Percentiles rank a stretch among this genome's conserved stretches.
phyloP scores from a whole-genome alignment of 805 yeast species.

The Allodekkera sacchari region DNA sequence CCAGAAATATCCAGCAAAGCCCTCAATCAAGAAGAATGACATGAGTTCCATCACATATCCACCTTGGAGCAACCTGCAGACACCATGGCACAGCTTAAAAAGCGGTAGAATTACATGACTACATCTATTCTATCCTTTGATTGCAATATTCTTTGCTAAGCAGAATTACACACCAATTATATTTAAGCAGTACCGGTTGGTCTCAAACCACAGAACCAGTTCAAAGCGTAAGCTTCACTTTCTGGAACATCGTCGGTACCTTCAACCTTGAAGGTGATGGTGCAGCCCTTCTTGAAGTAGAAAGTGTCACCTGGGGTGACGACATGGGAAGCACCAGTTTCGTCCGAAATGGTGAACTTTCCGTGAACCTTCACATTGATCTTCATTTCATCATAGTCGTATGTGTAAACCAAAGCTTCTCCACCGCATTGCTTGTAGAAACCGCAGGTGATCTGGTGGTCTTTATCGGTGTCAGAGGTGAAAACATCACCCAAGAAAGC shows the following conservation, averaged over 20 bases:
- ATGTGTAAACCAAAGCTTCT: conserved; percentile 58
- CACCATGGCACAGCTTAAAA: too few relatives aligned
- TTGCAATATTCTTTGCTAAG: too few relatives aligned
- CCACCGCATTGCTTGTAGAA: conserved; percentile 65
- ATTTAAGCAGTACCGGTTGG: conserved; percentile 31
- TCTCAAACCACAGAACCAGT: conserved; percentile 55
- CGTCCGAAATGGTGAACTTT: conserved; percentile 53
- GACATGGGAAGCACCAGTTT: conserved; percentile 49
- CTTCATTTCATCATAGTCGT: conserved; percentile 64
- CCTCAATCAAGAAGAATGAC: too few relatives aligned
- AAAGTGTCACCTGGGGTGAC: conserved; percentile 61
- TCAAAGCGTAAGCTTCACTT: conserved; percentile 48
- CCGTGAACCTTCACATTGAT: conserved; percentile 62
- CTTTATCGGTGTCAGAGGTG: conserved; percentile 53
- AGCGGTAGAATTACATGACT: too few relatives aligned
- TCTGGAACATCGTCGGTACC: conserved; percentile 27
- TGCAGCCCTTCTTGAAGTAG: conserved; percentile 59
- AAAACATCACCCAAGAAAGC: conserved; percentile 62
- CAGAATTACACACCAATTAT: too few relatives aligned
- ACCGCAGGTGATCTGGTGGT: conserved; percentile 55
- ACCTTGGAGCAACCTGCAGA: too few relatives aligned
- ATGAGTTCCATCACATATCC: too few relatives aligned
- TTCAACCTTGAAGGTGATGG: conserved; percentile 50
- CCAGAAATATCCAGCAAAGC: too few relatives aligned
- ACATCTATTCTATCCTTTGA: too few relatives aligned